Evolutionary conservation across 1,284 basidiomycete genomes (phyloP), one percentile per base, ranked within the genome.

Genomic region (Pulveroboletus sp.): DNA sequence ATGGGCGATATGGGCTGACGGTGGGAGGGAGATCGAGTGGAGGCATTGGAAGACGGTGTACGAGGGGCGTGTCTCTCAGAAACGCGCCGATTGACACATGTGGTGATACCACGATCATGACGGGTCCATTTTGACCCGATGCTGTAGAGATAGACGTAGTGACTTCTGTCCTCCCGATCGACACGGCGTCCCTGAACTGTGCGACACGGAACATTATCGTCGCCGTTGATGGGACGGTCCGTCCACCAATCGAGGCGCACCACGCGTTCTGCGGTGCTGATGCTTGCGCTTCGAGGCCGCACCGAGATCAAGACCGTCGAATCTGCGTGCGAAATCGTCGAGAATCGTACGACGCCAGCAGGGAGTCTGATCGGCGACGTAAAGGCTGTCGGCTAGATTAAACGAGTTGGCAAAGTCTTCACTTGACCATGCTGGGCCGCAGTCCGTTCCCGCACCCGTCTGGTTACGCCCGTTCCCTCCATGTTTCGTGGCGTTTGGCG

Each of bases 1-100:
- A 9, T 94, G 92, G 91, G 80, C 78, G 5, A 77, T 92, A 1
- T 94, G 90, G 85, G 61, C 70, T 40, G 91, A 86, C 70, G 87
- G 86, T 25, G 88, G 89, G 10, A 77, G 79, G 24, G 87, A 89
- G 66, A 73, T 67, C 25, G 86, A 89, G 60, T 92, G 89, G 81
- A 67, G 71, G 45, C 67, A 70, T 7, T 93, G 91, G 91, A 77
- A 82, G 56, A 59, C 57, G 33, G 65, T 71, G 54, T 83, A 79
- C 73, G 74, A 78, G 38, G 65, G 56, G 4, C 59, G 42, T 17
- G 33, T 62, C 35, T 12, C 17, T 14, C 43, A 44, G 48, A 69
- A 63, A 52, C 69, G 59, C 6, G 29, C 10, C 20, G 4, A 56
- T 38, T 69, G 54, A 66, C 12, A 0, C 15, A 5, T 11, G 29